Base-by-base conservation (phyloP, 768 basidiomycete species). In the Lyophyllum atratum region DNA sequence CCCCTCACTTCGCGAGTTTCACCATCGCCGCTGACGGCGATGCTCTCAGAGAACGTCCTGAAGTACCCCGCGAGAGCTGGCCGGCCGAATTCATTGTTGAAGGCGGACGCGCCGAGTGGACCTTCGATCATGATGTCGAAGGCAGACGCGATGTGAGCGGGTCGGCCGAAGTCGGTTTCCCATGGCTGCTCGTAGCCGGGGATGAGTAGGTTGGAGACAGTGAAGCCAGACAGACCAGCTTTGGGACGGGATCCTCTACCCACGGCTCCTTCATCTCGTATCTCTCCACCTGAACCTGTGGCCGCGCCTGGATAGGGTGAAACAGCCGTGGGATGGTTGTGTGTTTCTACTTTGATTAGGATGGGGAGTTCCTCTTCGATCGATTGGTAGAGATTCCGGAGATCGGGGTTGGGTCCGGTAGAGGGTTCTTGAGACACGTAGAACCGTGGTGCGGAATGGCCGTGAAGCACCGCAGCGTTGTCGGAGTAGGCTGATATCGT, bases 291-390 rank as follows among this genome's bases (percentile, higher is more conserved):
- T 1, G 96, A 98, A 19, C 97, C 97, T 0, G 97, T 98, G 1
- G 96, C 95, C 0, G 97, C 96, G n/a, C 97, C 97, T 2, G 97
- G 93, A 70, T 90, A 98, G 0, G 97, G 97, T 1, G 97, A 98
- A 8, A 98, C 95, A 2, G 96, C 97, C 2, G 96, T 98, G 3
- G 97, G 97, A 67, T 98, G 97, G 69, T 99, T 99, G 72, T 99
- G 97, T 2, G 97, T 99, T 74, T 98, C 97, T 57, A 98, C 97
- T 74, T 99, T 99, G 77, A 95, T 86, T 22, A 98, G 81, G 54
- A 99, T 91, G 14, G 87, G 93, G 77, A 92, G 90, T 11, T 86
- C 78, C 69, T 95, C 94, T 24, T 78, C 62, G 15, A 73, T 68
- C 2, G 85, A 73, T 39, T 74, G 66, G 70, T 98, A 98, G 1